These are phyloP conservation scores for Agapanthus africanus DNA, from an alignment of 106 monocot species.

Conservation along the genomic window DNA sequence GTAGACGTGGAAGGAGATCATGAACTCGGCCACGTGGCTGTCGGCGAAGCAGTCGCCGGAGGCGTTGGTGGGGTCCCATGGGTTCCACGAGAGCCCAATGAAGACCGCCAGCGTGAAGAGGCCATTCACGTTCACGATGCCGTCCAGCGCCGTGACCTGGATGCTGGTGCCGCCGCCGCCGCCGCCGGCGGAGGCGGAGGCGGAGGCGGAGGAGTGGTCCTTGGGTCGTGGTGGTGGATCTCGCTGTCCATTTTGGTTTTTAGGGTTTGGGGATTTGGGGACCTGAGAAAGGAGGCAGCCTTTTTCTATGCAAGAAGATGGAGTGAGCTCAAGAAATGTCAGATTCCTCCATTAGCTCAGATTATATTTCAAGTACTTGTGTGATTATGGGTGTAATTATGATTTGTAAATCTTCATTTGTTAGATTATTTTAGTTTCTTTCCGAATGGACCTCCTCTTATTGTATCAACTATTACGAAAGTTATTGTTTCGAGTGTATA, in stretches of 20 bases:
- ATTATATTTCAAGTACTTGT: too few relatives aligned
- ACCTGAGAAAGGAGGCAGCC: too few relatives aligned
- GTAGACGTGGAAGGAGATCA: conserved; percentile 71
- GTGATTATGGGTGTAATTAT: too few relatives aligned
- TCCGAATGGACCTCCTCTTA: too few relatives aligned
- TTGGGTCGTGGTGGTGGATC: background rate
- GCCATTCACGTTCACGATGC: conserved; percentile 86
- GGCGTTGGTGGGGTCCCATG: conserved; percentile 26
- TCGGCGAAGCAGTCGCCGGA: conserved; percentile 32
- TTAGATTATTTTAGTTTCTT: too few relatives aligned
- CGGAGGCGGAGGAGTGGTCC: too few relatives aligned
- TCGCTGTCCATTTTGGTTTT: conserved; percentile 8
- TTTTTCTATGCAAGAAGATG: too few relatives aligned
- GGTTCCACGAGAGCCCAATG: conserved; percentile 70
- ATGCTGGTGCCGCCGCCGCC: conserved; percentile 53
- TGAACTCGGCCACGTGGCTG: conserved; percentile 23
- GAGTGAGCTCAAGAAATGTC: too few relatives aligned
- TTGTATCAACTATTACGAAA: too few relatives aligned
- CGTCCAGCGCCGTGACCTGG: conserved; percentile 84
- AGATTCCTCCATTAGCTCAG: too few relatives aligned
- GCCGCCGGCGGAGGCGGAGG: background rate
- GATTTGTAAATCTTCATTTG: too few relatives aligned
- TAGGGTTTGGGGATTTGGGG: background rate
- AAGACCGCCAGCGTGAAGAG: conserved; percentile 87
- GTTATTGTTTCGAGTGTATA: too few relatives aligned